Conservation (phyloP, 495 filamentous ascomycete genomes). For the Letharia columbiana region DNA sequence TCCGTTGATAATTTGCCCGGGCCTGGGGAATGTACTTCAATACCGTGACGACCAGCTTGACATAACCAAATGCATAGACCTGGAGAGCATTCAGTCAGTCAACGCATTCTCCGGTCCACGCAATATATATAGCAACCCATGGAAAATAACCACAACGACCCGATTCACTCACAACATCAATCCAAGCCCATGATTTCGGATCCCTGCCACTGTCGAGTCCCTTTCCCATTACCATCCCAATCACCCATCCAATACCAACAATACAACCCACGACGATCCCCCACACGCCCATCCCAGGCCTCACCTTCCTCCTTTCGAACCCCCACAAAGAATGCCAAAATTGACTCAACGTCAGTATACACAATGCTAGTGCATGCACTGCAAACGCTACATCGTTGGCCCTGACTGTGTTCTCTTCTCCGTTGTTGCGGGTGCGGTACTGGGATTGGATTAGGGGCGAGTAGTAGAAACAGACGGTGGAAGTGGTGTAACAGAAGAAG, state of each 20-base stretch:
- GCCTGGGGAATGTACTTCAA: conserved; percentile 91
- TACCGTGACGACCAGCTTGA: conserved; percentile 81
- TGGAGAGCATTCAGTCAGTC: conserved; percentile 24
- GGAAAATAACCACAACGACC: neutral
- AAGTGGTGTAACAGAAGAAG: conserved; percentile 70
- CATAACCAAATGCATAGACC: conserved; percentile 74
- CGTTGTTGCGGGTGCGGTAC: conserved; percentile 68
- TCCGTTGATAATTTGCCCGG: conserved; percentile 67
- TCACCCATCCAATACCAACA: conserved; percentile 45
- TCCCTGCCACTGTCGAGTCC: conserved; percentile 48
- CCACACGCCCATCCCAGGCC: conserved; percentile 55
- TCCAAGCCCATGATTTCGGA: conserved; percentile 57
- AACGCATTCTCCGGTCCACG: neutral
- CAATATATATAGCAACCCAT: neutral
- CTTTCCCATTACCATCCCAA: conserved; percentile 43
- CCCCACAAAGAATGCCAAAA: conserved; percentile 59
- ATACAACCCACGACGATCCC: conserved; percentile 60
- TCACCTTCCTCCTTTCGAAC: conserved; percentile 50
- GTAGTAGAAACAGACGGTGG: conserved; percentile 63
- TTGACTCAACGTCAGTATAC: conserved; percentile 58
- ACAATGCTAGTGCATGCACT: conserved; percentile 63
- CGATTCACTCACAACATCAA: conserved; percentile 59
- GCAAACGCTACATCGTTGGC: conserved; percentile 89
- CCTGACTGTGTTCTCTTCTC: conserved; percentile 51
- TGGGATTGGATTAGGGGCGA: conserved; percentile 68